These are phyloP conservation scores for Ramaria sp. DNA, from an alignment of 768 basidiomycete genomes.

Conservation along the genomic window DNA sequence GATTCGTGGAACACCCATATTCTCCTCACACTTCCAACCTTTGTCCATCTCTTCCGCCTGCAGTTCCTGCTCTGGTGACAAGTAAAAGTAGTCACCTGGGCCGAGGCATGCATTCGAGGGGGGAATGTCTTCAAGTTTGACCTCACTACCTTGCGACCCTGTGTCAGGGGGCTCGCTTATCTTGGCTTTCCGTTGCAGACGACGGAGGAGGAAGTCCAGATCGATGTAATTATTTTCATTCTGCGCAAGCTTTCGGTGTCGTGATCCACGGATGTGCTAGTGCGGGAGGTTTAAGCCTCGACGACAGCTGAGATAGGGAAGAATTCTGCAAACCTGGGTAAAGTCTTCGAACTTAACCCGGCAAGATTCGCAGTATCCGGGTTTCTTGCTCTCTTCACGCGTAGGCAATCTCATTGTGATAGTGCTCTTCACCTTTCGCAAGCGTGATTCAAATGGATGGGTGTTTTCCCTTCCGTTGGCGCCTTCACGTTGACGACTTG, in stretches of 20 bases:
- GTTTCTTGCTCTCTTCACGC: conserved; percentile 79
- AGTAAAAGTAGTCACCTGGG: conserved; percentile 8
- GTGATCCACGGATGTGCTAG: conserved; percentile 65
- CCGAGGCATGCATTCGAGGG: conserved; percentile 5
- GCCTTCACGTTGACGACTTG: conserved; percentile 42
- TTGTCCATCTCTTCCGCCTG: not conserved
- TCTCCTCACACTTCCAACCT: not conserved
- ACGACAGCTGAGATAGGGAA: not conserved
- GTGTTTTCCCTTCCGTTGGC: conserved; percentile 23
- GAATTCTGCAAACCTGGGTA: conserved; percentile 43
- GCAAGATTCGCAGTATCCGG: conserved; percentile 98
- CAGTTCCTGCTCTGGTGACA: not conserved
- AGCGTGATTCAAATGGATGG: conserved; percentile 36
- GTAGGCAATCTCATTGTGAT: conserved; percentile 65
- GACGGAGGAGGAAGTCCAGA: conserved; percentile 64
- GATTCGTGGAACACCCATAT: not conserved
- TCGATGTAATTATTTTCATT: conserved; percentile 68
- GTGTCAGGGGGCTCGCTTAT: conserved; percentile 17
- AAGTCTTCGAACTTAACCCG: conserved; percentile 85
- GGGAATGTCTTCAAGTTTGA: not conserved
- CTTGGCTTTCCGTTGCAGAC: conserved; percentile 34
- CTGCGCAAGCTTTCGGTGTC: conserved; percentile 74
- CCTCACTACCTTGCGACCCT: not conserved
- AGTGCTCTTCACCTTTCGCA: conserved; percentile 74
- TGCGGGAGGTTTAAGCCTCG: not conserved